These are phyloP conservation scores for Puccinia polysora DNA, from an alignment of 1,284 basidiomycete species.

Conservation along the genomic window DNA sequence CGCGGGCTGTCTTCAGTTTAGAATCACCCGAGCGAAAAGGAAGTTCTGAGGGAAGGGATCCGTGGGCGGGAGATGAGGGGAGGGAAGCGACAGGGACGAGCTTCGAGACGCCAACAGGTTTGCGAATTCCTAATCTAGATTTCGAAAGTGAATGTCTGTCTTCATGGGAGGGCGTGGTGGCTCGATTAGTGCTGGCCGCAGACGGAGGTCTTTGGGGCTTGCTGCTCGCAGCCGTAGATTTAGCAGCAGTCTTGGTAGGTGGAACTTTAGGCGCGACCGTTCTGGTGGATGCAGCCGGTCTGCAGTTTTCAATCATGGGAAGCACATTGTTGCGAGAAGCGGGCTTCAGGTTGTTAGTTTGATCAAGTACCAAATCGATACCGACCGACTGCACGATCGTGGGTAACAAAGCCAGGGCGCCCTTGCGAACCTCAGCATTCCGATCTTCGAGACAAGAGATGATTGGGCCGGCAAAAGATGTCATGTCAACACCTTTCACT, in stretches of 20 bases:
- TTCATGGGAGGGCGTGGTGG: slow-evolving; percentile 52
- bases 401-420: slow-evolving; percentile 75
- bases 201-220: slow-evolving; percentile 46
- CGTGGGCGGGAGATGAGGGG: slow-evolving; percentile 53
- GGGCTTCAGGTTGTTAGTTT: slow-evolving; percentile 80
- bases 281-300: slow-evolving; percentile 45
- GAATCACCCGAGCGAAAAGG: slow-evolving; percentile 68
- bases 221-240: slow-evolving; percentile 43
- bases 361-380: slow-evolving; percentile 78
- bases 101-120: slow-evolving; percentile 50
- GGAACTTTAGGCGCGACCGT: slow-evolving; percentile 45
- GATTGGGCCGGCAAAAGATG: slow-evolving; percentile 65
- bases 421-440: slow-evolving; percentile 84
- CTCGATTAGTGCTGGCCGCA: slow-evolving; percentile 45
- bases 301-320: slow-evolving; percentile 72
- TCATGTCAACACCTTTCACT: slow-evolving; percentile 63
- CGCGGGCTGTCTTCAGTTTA: slow-evolving; percentile 68
- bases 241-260: background rate
- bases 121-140: slow-evolving; percentile 46
- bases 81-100: slow-evolving; percentile 51
- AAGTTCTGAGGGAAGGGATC: slow-evolving; percentile 52
- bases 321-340: slow-evolving; percentile 80
- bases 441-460: slow-evolving; percentile 85
- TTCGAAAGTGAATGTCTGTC: slow-evolving; percentile 49
- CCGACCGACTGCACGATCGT: slow-evolving; percentile 71